Evolutionary conservation across 1,284 basidiomycete species (phyloP), one percentile per base, ranked within the genome.

Genomic region (Melampsora americana): DNA sequence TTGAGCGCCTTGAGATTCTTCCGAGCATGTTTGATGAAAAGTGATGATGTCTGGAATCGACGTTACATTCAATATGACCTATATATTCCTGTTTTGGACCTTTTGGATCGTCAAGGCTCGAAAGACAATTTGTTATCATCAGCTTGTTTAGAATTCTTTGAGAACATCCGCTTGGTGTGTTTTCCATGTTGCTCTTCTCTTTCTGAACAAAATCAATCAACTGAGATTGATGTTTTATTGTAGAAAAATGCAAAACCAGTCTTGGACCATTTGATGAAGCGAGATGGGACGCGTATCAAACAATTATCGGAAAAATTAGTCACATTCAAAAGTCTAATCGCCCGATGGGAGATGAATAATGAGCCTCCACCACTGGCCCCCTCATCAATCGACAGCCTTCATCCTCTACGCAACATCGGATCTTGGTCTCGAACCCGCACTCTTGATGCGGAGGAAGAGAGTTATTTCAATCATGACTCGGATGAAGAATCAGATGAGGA

Each of bases 101-200:
- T 98, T 76, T 90, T 93, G 35, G 83, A 90, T 46, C 87, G 87
- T 68, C 95, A 98, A 83, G 90, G 90, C 39, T 86, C 86, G 64
- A 87, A 91, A 77, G 95, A 99, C 84, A 99, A 95, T 83, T 87
- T 99, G 79, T 86, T 99, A 62, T 91, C 90, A 80, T 95, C 93
- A 79, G 92, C 95, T 23, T 97, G 93, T 85, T 90, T 96, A 81
- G 95, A 99, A 82, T 92, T 93, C 78, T 93, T 99, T 80, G 95
- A 99, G 80, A 87, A 88, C 79, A 91, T 98, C 83, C 89, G 91
- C 77, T 88, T 88, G 85, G 93, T 94, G 78, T 79, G 87, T 82
- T 44, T 16, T 39, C 77, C n/a, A 18, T 42, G 48, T 48, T 66
- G 64, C 20, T 44, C 62, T 61, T 64, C 56, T 74, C 50, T 35